phyloP scores from a whole-genome alignment of 73 alveolate genomes.

The Stentor roeselii region DNA sequence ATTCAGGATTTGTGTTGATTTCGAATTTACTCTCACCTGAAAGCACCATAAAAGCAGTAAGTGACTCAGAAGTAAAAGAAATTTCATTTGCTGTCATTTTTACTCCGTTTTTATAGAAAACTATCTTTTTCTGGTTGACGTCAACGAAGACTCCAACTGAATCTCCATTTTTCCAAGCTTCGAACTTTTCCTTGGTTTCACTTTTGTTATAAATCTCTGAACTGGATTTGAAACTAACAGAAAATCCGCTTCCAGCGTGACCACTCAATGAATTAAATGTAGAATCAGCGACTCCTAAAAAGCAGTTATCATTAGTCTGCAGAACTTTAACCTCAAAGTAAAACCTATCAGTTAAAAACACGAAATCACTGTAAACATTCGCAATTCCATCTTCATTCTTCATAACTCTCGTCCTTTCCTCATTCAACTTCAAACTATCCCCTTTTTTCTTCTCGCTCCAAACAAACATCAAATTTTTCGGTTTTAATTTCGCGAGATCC shows the following conservation, averaged over 20 bases:
- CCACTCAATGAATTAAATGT: background rate
- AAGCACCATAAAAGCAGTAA: background rate
- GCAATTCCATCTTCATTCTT: background rate
- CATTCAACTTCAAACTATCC: background rate
- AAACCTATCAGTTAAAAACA: background rate
- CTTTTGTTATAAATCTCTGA: background rate
- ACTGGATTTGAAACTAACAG: background rate
- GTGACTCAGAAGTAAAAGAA: background rate
- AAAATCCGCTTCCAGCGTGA: background rate
- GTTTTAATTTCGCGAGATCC: background rate
- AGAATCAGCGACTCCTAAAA: background rate
- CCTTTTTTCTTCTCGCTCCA: background rate
- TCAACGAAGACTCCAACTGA: slow-evolving; percentile 22
- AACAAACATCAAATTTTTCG: background rate
- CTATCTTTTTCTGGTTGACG: background rate
- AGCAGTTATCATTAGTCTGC: background rate
- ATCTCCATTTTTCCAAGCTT: slow-evolving; percentile 12
- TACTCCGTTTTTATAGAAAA: slow-evolving; percentile 18
- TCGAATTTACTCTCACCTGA: background rate
- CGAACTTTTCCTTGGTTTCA: background rate
- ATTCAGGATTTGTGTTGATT: background rate
- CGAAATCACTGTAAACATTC: background rate
- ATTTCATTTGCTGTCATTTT: background rate
- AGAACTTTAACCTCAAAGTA: background rate
- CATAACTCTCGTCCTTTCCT: background rate